Base-by-base conservation (phyloP, 371 early-diverging fungal genomes). In the Capillidium heterosporum region DNA sequence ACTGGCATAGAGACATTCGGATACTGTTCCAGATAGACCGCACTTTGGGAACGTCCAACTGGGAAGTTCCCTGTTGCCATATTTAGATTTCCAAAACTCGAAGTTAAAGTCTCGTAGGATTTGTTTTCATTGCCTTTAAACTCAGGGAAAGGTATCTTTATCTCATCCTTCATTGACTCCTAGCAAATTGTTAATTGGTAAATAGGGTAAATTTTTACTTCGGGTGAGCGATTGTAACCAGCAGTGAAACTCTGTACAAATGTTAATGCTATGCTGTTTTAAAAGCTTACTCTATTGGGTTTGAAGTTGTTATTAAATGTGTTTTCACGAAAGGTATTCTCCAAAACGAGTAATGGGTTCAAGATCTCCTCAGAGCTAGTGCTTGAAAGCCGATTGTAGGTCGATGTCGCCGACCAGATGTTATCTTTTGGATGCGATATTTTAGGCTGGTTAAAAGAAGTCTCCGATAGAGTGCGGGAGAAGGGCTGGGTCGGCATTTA, bases 31-130 rank as follows among this genome's bases (percentile, higher is more conserved):
- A 11, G 23, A 29, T 10, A 51, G 17, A 51, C 32, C 5, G 52
- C 52, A 35, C 52, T 51, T 23, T 51, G 52, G 17, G 52, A 51
- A 35, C 52, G 52, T 32, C n/a, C 10, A 51, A 35, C 26, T 2
- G 52, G 27, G 52, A 35, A 15, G 7, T 21, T 8, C 23, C 23
- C 21, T 21, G 35, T 4, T 10, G 5, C 11, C n/a, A 17, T 24
- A 19, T 27, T 27, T 24, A 47, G 10, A 47, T 24, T 27, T 11
- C 17, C 4, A 47, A 17, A 4, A 4, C 26, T 47, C 26, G 47
- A 47, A 47, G 47, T 17, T 10, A 23, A 27, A 5, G 8, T 27
- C 19, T 47, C 47, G 10, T 47, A 27, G 17, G 23, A 23, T 24
- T 23, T 7, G 24, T 10, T 10, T 19, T 17, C 26, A 27, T 19